Evolutionary conservation across 164 flowering plant genomes (phyloP), one percentile per base, ranked within the genome.

Genomic region (Paratinospora sagittata): DNA sequence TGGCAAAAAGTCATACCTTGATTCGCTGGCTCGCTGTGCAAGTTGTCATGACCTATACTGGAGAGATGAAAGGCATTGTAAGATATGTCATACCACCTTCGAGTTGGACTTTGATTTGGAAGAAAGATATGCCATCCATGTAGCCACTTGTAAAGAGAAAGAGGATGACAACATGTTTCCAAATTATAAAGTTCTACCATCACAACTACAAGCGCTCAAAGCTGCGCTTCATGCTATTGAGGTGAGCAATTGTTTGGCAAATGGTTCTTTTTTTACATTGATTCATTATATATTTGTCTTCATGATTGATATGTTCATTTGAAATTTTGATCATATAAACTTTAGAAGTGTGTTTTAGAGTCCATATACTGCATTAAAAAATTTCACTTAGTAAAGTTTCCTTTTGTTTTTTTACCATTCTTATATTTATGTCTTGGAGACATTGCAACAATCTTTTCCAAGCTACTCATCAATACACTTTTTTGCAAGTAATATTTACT

Each of bases 31-130:
- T 37, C 89, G 90, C 78, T 95, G 99, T 82, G 88, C 73, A 74
- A 79, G 84, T 70, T 95, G 99, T 81, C 92, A 91, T 82, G 99
- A 95, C 75, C 84, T 95, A 23, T 95, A 85, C 47, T 95, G 99
- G 98, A 87, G 93, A 82, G 96, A 95, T 84, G 99, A 95, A 84
- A 95, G 85, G 77, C 99, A 95, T 69, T 95, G 99, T 77, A 90
- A 75, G 73, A 74, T 81, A 71, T 95, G 99, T 75, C 99, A 95
- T 78, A 70, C 82, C 11, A 92, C 99, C 21, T 95, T 95, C 82
- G 99, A 95, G 86, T 88, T 95, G 52, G 93, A 92, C 75, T 91
- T 95, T 78, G 95, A 91, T 78, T 79, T 92, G 27, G 99, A 92
- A 78, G 99, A 92, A 82, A 85, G 86, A 77, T 95, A 91, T 83